Evolutionary conservation across 2,329 filamentous ascomycete species (phyloP), one percentile per base, ranked within the genome.

Genomic region (Colletotrichum viniferum): DNA sequence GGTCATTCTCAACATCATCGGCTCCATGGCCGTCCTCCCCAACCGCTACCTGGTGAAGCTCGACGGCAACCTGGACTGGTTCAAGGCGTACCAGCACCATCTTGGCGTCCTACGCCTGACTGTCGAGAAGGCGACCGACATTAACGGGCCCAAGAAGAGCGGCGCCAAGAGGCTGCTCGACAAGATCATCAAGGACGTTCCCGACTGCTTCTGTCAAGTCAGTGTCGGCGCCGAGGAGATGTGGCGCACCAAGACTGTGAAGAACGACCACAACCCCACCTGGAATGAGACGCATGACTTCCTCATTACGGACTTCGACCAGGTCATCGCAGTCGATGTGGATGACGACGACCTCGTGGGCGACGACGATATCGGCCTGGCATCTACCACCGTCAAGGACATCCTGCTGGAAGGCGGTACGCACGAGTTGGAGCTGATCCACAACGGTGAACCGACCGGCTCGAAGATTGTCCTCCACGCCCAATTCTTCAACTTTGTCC

Each of bases 211-310:
- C 78, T 84, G 81, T 77, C 85, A 85, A 63, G 85, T 87, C 76
- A 82, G 76, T 24, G 78, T 89, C 21, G 86, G 86, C 36, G 86
- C 86, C 4, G 86, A 86, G 77, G 80, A 80, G 7, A 81, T 83
- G 48, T 88, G 87, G 87, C 83, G 84, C 56, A 88, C 87, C 0
- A 81, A 82, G 3, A 83, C 82, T 5, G 55, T 60, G 75, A 84
- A 87, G 76, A 86, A 88, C 77, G 80, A 83, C 36, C 81, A 80
- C 36, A 81, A 86, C 38, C 87, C 87, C 0, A 82, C 81, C 28
- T 89, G 87, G 87, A 85, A 87, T 77, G 87, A 89, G 79, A 87
- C 85, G 3, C 83, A 86, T 75, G 87, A 88, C 77, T 88, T 88
- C 79, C 80, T 88, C 3, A 83, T 89, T 3, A 79, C 82, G 10